These are phyloP conservation scores for Aspergillus ruber DNA, from an alignment of 2,329 filamentous ascomycete genomes.

Conservation along the genomic window DNA sequence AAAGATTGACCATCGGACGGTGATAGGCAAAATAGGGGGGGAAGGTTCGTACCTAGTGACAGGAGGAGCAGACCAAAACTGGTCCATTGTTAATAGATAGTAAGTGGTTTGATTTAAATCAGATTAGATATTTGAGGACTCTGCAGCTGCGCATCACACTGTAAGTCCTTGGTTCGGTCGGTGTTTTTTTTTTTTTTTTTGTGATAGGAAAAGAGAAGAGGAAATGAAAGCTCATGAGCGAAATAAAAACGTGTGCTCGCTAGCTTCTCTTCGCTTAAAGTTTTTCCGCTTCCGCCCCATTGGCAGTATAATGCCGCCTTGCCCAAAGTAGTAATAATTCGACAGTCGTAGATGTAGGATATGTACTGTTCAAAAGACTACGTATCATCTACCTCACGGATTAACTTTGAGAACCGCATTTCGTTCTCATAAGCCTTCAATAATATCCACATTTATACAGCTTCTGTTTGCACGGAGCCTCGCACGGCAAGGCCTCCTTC, in stretches of 20 bases:
- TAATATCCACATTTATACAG: not conserved
- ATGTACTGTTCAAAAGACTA: not conserved
- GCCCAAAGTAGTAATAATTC: not conserved
- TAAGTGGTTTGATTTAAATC: not conserved
- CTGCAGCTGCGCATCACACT: not conserved
- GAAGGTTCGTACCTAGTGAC: constrained; percentile 55
- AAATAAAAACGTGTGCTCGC: constrained; percentile 15
- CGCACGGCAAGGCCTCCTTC: constrained; percentile 59
- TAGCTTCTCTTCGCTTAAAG: constrained; percentile 3
- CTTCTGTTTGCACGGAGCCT: constrained; percentile 39
- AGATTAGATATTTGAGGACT: not conserved
- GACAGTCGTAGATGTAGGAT: not conserved
- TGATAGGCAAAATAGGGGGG: not conserved
- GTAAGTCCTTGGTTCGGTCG: not conserved
- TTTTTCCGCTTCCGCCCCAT: constrained; percentile 11
- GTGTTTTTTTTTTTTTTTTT: not conserved
- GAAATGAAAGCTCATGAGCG: constrained; percentile 12
- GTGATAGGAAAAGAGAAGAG: constrained; percentile 4
- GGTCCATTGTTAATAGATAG: constrained; percentile 44
- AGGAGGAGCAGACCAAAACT: constrained; percentile 60
- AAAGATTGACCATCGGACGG: constrained; percentile 33
- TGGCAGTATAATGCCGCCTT: not conserved
- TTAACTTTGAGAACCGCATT: not conserved
- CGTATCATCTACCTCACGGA: not conserved
- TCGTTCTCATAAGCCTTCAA: not conserved